A percentile compares a stretch with the other conserved stretches of the same genome.
These are phyloP conservation scores for Ogataea sp. DNA, from an alignment of 805 yeast species.

Conservation along the genomic window DNA sequence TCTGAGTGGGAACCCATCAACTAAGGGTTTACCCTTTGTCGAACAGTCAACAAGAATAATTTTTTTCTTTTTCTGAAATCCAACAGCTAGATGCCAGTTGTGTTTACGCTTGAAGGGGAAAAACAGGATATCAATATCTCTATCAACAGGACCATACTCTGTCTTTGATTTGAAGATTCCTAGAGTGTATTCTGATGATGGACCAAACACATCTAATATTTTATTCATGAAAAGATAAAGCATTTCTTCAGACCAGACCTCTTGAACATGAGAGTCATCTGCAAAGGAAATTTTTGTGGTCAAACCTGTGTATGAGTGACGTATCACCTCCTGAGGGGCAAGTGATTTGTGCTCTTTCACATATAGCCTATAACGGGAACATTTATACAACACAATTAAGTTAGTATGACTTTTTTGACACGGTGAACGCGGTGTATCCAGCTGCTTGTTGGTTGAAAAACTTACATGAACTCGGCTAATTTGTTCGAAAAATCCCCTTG, in stretches of 20 bases:
- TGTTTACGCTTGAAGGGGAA: conserved; percentile 24
- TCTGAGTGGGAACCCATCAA: conserved; percentile 13
- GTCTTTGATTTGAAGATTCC: conserved; percentile 16
- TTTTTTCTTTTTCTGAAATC: conserved; percentile 15
- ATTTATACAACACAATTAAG: not conserved
- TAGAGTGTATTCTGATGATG: conserved; percentile 3
- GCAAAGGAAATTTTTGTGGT: conserved; percentile 16
- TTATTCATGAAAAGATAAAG: conserved; percentile 21
- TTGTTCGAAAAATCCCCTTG: conserved; percentile 3
- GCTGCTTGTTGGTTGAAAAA: conserved; percentile 1
- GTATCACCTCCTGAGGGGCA: conserved; percentile 16
- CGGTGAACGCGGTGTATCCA: no score
- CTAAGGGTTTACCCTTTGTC: not conserved
- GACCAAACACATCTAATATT: conserved; percentile 18
- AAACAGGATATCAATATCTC: conserved; percentile 13
- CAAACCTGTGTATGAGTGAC: conserved; percentile 19
- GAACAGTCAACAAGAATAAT: conserved; percentile 21
- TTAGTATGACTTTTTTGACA: no score
- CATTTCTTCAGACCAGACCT: conserved; percentile 22
- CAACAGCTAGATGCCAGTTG: conserved; percentile 27
- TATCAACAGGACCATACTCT: conserved; percentile 20
- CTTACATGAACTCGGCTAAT: conserved; percentile 14
- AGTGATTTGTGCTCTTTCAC: conserved; percentile 14
- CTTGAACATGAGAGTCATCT: conserved; percentile 20
- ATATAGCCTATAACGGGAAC: not conserved